Percentiles rank a stretch among this genome's conserved stretches.
These are phyloP conservation scores for Panellus pusillus DNA, from an alignment of 768 basidiomycete genomes.

Conservation along the genomic window DNA sequence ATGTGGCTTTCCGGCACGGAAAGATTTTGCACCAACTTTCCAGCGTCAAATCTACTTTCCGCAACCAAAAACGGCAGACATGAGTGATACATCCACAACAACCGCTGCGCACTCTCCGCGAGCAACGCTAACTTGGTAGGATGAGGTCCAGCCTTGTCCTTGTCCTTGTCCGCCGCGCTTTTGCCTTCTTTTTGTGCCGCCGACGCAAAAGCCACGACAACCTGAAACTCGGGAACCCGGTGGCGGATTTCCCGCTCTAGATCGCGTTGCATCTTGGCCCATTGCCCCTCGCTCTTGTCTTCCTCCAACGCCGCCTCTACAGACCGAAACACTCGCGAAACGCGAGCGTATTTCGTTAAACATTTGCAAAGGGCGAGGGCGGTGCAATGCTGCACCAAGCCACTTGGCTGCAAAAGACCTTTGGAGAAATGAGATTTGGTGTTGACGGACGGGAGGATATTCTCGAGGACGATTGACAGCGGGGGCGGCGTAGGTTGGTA, in stretches of 20 bases:
- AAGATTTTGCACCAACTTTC: conserved; percentile 66
- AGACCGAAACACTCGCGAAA: conserved; percentile 47
- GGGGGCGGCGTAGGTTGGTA: conserved; percentile 79
- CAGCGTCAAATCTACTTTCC: conserved; percentile 84
- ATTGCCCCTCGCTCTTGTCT: conserved; percentile 64
- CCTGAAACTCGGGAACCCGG: conserved; percentile 84
- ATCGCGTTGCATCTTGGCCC: conserved; percentile 65
- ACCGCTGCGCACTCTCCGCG: conserved; percentile 74
- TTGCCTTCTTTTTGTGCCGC: conserved; percentile 40
- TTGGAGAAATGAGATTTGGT: conserved; percentile 77
- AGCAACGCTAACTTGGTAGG: conserved; percentile 59
- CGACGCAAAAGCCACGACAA: conserved; percentile 82
- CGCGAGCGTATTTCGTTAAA: conserved; percentile 65
- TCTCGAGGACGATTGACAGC: conserved; percentile 67
- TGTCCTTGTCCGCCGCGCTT: conserved; percentile 12
- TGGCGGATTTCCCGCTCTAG: conserved; percentile 73
- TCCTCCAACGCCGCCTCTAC: conserved; percentile 60
- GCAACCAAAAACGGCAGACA: conserved; percentile 72
- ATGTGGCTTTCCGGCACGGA: conserved; percentile 11
- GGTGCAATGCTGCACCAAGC: conserved; percentile 83
- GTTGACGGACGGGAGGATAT: conserved; percentile 69
- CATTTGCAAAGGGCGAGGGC: conserved; percentile 77
- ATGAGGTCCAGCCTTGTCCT: conserved; percentile 23
- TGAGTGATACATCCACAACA: conserved; percentile 85
- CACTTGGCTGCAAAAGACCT: conserved; percentile 70